Evolutionary conservation across 2,329 filamentous ascomycete species (phyloP).

Genomic region (Mycogone perniciosa): DNA sequence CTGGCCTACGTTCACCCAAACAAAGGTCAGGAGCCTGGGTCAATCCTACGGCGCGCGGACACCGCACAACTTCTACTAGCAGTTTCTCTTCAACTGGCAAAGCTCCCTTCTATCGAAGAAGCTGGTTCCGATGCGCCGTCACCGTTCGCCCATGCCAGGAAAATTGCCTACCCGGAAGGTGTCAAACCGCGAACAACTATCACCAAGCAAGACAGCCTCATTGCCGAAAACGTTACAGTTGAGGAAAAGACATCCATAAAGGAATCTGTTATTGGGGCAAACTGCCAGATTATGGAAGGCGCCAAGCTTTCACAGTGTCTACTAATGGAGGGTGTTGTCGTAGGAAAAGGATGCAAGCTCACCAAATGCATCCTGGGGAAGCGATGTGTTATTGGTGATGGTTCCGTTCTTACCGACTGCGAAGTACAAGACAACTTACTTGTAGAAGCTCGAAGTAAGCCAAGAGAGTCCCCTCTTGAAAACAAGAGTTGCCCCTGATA

Average conservation of each 20-base stretch:
- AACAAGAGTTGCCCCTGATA: background rate
- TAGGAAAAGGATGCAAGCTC: constrained; percentile 78
- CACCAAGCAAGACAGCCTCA: constrained; percentile 71
- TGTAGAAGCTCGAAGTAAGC: constrained; percentile 69
- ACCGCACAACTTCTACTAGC: constrained; percentile 74
- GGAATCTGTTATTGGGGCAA: constrained; percentile 80
- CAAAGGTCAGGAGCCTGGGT: constrained; percentile 37
- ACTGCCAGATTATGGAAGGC: constrained; percentile 80
- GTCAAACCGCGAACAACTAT: constrained; percentile 78
- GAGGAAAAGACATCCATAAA: constrained; percentile 90
- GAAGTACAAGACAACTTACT: constrained; percentile 88
- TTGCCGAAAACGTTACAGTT: constrained; percentile 83
- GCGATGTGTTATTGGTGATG: constrained; percentile 75
- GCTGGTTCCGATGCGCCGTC: constrained; percentile 51
- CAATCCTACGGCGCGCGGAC: constrained; percentile 81
- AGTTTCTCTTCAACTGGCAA: constrained; percentile 79
- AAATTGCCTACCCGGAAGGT: constrained; percentile 76
- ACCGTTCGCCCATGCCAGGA: constrained; percentile 70
- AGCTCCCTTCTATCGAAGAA: constrained; percentile 66
- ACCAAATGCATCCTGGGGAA: constrained; percentile 83
- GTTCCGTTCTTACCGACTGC: constrained; percentile 74
- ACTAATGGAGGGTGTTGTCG: constrained; percentile 83
- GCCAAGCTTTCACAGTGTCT: constrained; percentile 81
- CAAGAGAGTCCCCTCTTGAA: background rate
- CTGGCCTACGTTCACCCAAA: constrained; percentile 75